Conservation (phyloP, 345 rosid species). For the Passiflora organensis region DNA sequence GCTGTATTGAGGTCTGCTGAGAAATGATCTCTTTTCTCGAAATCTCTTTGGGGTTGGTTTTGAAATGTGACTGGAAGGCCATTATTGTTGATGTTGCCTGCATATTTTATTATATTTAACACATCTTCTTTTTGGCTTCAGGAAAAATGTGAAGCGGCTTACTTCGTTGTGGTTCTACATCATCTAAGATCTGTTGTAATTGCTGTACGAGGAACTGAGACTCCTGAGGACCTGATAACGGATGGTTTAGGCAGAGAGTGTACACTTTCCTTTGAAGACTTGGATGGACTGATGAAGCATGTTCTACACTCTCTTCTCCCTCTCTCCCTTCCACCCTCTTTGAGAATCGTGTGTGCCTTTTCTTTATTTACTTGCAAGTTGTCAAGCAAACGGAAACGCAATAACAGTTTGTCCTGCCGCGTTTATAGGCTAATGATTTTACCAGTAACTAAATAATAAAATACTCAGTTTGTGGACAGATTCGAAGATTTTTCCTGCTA, state of each 20-base stretch:
- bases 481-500: too few relatives aligned
- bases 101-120: not conserved
- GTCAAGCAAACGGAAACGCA: too few relatives aligned
- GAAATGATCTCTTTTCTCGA: too few relatives aligned
- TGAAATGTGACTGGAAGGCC: too few relatives aligned
- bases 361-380: too few relatives aligned
- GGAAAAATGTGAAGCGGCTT: slow-evolving; percentile 83
- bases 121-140: slow-evolving; percentile 23
- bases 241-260: slow-evolving; percentile 83
- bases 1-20: too few relatives aligned
- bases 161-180: slow-evolving; percentile 78
- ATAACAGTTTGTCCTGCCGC: not conserved
- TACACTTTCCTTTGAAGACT: slow-evolving; percentile 54
- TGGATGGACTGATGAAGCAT: slow-evolving; percentile 71
- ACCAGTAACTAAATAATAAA: too few relatives aligned
- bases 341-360: too few relatives aligned
- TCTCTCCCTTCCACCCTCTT: not conserved
- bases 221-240: slow-evolving; percentile 91
- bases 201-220: slow-evolving; percentile 91
- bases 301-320: slow-evolving; percentile 16
- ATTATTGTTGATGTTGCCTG: too few relatives aligned
- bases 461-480: too few relatives aligned
- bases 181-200: slow-evolving; percentile 62
- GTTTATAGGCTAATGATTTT: too few relatives aligned
- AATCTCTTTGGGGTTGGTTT: too few relatives aligned